phyloP scores from a whole-genome alignment of 2,329 filamentous ascomycete species.

The Davidsoniella virescens region DNA sequence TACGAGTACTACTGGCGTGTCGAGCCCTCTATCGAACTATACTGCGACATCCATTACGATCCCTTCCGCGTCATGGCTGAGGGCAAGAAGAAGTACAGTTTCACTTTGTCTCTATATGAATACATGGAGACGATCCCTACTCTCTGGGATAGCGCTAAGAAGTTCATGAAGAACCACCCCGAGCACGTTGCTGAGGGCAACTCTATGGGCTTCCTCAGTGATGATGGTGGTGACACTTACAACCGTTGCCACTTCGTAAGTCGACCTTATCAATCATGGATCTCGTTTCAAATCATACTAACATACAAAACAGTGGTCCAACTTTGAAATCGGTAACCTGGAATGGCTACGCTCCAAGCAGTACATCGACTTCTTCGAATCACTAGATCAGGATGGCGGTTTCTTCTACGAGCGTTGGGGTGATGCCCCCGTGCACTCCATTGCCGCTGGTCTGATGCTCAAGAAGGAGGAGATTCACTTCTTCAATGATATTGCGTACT shows the following conservation, averaged over 20 bases:
- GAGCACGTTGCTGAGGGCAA: conserved; percentile 76
- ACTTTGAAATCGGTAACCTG: conserved; percentile 91
- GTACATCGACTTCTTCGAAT: conserved; percentile 82
- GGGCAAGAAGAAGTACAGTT: conserved; percentile 95
- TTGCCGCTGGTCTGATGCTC: conserved; percentile 72
- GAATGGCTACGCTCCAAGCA: conserved; percentile 81
- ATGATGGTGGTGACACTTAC: conserved; percentile 81
- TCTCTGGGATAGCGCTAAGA: conserved; percentile 87
- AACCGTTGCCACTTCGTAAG: conserved; percentile 94
- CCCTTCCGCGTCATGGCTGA: conserved; percentile 95
- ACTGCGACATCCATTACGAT: conserved; percentile 89
- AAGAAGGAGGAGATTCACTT: conserved; percentile 93
- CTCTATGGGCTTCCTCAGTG: conserved; percentile 78
- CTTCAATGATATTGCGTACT: conserved; percentile 98
- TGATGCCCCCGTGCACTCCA: conserved; percentile 95
- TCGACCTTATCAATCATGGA: conserved; percentile 15
- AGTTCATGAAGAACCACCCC: conserved; percentile 79
- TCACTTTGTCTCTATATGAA: conserved; percentile 88
- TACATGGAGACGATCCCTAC: conserved; percentile 94
- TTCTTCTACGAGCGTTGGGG: conserved; percentile 99
- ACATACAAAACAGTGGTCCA: conserved; percentile 64
- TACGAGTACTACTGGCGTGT: conserved; percentile 99
- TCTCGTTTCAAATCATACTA: neutral
- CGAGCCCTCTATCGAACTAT: conserved; percentile 90
- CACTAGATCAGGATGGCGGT: conserved; percentile 76